phyloP scores from a whole-genome alignment of 768 basidiomycete genomes.

The Leccinum arenicola region DNA sequence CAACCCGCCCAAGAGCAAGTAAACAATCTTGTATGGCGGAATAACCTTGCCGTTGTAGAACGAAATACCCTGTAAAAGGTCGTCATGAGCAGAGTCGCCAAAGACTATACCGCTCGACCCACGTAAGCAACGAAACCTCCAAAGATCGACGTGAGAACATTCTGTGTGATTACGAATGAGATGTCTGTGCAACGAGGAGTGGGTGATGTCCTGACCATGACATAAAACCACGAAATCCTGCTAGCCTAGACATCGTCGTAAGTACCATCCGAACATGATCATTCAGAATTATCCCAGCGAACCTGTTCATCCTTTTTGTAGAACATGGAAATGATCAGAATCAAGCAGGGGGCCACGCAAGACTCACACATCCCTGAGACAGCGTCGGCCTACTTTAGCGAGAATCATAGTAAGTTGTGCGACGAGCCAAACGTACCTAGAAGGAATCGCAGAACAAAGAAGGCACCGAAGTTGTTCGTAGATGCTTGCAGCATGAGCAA shows the following conservation, averaged over 20 bases:
- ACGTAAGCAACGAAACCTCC: constrained; percentile 67
- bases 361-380: constrained; percentile 61
- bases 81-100: not conserved
- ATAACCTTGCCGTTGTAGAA: constrained; percentile 47
- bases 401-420: not conserved
- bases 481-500: constrained; percentile 60
- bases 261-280: not conserved
- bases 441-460: constrained; percentile 61
- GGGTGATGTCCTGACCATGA: constrained; percentile 43
- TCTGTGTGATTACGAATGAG: constrained; percentile 35
- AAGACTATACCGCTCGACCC: constrained; percentile 10
- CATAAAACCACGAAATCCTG: constrained; percentile 64
- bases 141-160: constrained; percentile 56
- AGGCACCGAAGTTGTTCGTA: constrained; percentile 54
- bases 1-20: constrained; percentile 56
- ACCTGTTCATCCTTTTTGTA: constrained; percentile 69
- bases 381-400: not conserved
- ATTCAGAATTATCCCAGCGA: not conserved
- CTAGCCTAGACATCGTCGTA: constrained; percentile 37
- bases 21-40: constrained; percentile 61
- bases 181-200: not conserved
- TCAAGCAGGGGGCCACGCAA: constrained; percentile 61
- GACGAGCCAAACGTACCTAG: constrained; percentile 38
- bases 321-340: constrained; percentile 64
- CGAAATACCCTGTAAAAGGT: constrained; percentile 47